Base-by-base conservation (phyloP, 306 rosid species). In the Gastrolobium bilobum region DNA sequence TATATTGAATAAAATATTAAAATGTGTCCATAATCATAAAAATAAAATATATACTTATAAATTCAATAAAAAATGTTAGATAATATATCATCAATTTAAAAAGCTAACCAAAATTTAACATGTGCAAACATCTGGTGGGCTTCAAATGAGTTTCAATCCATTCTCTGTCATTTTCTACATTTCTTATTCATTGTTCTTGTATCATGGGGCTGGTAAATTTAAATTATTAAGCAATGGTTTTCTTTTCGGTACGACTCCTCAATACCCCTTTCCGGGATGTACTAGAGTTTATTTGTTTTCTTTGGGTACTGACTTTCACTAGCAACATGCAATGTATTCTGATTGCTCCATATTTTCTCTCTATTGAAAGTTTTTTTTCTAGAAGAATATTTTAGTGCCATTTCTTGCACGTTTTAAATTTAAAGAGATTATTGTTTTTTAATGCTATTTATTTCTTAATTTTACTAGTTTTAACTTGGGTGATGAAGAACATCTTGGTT, bases 361-460 rank as follows among this genome's bases (percentile, higher is more conserved):
- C 8, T 10, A 11, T 47, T 15, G 37, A 30, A 26, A 4, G 68
- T 26, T 42, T 40, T 67, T 42, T 59, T 59, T 3, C 26, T 31
- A 57, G 67, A 59, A 35, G 33, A 37, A 29, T 67, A 13, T 37
- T 54, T 48, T 29, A 59, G 53, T 61, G 42, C 53, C 44, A 31
- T 82, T 76, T 52, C 71, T 48, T 75, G 47, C 60, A 10, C 6
- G 4, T 53, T 76, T 68, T 30, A 33, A 47, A 70, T 71, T 47
- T 75, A 10, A 44, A 52, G 59, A 48, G 54, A 20, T 26, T 50
- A 14, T 72, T 68, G 46, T 6, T 4, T 56, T 74, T 56, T 30
- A 71, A 31, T 34, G 34, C 30, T 59, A 48, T 48, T 77, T 73
- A 35, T 83, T 61, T 37, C 35, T 73, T 65, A 51, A 56, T 63